Percentiles rank a stretch among this genome's conserved stretches.
These are phyloP conservation scores for Starmerella potacharoeniae DNA, from an alignment of 805 yeast species.

Conservation along the genomic window DNA sequence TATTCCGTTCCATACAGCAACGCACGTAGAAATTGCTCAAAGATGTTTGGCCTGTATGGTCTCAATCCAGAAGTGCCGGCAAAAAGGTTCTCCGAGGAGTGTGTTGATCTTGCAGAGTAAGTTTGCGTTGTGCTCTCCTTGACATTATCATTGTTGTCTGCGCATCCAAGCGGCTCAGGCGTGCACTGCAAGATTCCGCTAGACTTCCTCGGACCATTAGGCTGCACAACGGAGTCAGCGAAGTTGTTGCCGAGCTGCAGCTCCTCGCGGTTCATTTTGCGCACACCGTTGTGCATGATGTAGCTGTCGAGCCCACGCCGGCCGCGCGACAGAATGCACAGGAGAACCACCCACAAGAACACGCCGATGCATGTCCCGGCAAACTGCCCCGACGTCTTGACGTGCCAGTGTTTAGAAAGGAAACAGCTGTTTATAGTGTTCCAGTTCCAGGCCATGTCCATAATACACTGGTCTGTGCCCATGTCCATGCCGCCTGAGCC, in stretches of 20 bases:
- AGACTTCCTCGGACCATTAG: too few relatives aligned
- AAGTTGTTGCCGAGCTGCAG: background rate
- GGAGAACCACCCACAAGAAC: constrained; percentile 43
- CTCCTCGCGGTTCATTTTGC: background rate
- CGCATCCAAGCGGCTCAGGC: background rate
- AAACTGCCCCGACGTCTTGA: constrained; percentile 45
- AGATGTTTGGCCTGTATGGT: constrained; percentile 31
- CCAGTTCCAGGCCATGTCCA: constrained; percentile 64
- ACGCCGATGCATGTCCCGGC: constrained; percentile 71
- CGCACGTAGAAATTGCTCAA: constrained; percentile 44
- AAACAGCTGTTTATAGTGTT: constrained; percentile 56
- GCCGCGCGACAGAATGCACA: constrained; percentile 47
- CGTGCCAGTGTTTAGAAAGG: constrained; percentile 53
- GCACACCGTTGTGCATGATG: constrained; percentile 13
- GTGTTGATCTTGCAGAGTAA: background rate
- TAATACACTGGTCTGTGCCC: constrained; percentile 26
- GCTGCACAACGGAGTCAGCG: background rate
- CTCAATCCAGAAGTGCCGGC: background rate
- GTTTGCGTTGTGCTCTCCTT: background rate
- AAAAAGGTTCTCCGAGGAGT: background rate
- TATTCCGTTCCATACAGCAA: constrained; percentile 46
- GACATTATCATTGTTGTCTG: background rate
- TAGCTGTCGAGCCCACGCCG: constrained; percentile 36
- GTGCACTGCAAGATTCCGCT: background rate
- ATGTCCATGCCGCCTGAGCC: constrained; percentile 17